phyloP scores from a whole-genome alignment of 1,139 yeast species.

The Meyerozyma elateridarum region DNA sequence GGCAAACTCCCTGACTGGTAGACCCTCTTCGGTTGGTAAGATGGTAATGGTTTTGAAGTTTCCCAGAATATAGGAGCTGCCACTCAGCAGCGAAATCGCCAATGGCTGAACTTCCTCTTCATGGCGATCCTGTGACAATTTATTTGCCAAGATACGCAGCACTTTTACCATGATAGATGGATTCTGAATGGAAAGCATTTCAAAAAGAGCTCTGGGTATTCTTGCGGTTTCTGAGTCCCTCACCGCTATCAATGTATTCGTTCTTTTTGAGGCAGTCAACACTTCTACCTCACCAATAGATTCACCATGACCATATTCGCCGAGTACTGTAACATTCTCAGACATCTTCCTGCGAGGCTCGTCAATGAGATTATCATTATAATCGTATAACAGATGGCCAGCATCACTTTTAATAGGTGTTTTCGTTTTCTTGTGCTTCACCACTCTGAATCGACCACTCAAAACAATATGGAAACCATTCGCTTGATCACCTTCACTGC shows the following conservation, averaged over 20 bases:
- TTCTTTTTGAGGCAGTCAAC: constrained; percentile 73
- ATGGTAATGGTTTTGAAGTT: constrained; percentile 81
- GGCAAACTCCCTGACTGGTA: constrained; percentile 86
- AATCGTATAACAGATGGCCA: constrained; percentile 10
- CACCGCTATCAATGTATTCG: constrained; percentile 75
- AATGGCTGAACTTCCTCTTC: constrained; percentile 5
- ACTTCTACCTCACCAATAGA: constrained; percentile 96
- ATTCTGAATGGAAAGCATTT: constrained; percentile 73
- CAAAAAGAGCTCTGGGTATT: constrained; percentile 86
- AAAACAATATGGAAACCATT: constrained; percentile 89
- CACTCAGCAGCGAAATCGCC: constrained; percentile 21
- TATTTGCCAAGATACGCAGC: constrained; percentile 78
- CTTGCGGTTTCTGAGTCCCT: constrained; percentile 93
- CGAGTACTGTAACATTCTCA: constrained; percentile 41
- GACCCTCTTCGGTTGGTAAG: constrained; percentile 70
- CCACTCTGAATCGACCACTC: constrained; percentile 82
- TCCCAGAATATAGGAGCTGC: constrained; percentile 28
- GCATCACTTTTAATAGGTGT: constrained; percentile 10
- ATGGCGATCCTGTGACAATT: constrained; percentile 21
- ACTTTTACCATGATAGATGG: constrained; percentile 91
- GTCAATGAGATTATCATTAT: constrained; percentile 17
- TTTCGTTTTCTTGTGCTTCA: constrained; percentile 25
- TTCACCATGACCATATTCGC: constrained; percentile 92
- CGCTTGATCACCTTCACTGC: constrained; percentile 81
- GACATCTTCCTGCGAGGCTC: constrained; percentile 10